Conservation (phyloP, 73 alveolate genomes). For the Paramecium sonneborni region DNA sequence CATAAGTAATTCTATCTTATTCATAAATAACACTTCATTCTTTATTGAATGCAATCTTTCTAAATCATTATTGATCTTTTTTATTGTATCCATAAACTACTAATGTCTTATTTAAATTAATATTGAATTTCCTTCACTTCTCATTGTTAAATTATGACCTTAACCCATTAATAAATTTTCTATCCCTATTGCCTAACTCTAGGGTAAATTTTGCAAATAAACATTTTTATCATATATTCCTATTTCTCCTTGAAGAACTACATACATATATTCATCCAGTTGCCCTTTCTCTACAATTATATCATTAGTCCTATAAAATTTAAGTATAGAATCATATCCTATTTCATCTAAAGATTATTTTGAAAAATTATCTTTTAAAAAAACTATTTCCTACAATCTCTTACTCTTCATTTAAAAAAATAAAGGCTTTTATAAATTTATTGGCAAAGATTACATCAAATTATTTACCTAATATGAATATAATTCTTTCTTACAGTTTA, state of each 20-base stretch:
- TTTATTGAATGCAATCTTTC: background rate
- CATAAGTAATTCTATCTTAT: background rate
- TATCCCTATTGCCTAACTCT: background rate
- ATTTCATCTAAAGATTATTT: background rate
- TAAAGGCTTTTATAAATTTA: background rate
- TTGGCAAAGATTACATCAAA: background rate
- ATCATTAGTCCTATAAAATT: background rate
- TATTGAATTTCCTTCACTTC: constrained; percentile 16
- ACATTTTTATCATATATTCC: background rate
- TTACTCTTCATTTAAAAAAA: background rate
- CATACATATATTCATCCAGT: constrained; percentile 2
- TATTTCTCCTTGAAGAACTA: background rate
- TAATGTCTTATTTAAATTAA: background rate
- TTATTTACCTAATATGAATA: background rate
- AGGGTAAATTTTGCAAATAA: background rate
- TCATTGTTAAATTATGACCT: background rate
- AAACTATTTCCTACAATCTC: background rate
- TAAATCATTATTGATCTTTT: background rate
- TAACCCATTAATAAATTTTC: background rate
- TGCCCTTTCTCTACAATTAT: background rate
- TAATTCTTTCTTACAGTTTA: background rate
- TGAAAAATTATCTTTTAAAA: background rate
- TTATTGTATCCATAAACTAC: background rate
- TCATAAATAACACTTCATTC: background rate
- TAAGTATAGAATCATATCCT: background rate